Conservation (phyloP, 352 stramenopile species). For the Globisporangium nagaii region DNA sequence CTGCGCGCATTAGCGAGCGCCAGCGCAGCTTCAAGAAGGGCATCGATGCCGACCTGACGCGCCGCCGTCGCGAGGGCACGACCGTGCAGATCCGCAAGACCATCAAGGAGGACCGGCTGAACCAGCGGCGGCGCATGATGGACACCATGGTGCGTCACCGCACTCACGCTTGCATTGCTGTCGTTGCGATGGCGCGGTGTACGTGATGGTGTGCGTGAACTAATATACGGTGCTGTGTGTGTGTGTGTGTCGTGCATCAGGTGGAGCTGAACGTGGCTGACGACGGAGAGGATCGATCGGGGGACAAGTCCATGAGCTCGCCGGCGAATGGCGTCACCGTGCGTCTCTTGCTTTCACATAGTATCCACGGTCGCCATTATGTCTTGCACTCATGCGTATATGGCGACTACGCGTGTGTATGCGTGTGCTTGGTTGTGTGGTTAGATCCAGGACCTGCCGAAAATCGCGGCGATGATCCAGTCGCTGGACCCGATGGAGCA, state of each 20-base stretch:
- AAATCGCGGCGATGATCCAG: conserved; percentile 94
- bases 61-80: conserved; percentile 67
- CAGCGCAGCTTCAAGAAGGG: conserved; percentile 79
- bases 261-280: conserved; percentile 1
- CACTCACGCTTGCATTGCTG: neutral
- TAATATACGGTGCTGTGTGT: neutral
- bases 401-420: neutral
- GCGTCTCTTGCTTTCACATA: too few species aligned
- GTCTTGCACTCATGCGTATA: too few species aligned
- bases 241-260: neutral
- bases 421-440: neutral
- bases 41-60: conserved; percentile 73
- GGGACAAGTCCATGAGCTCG: neutral
- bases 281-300: neutral
- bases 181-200: neutral
- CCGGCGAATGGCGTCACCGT: neutral
- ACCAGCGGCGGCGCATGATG: conserved; percentile 74
- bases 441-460: conserved; percentile 92
- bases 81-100: conserved; percentile 84
- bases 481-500: conserved; percentile 90
- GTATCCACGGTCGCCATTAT: too few species aligned
- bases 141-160: neutral
- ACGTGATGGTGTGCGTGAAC: neutral
- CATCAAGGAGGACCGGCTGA: conserved; percentile 78
- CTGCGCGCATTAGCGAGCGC: conserved; percentile 30